These are phyloP conservation scores for Alternaria postmessia DNA, from an alignment of 2,329 filamentous ascomycete species.

Conservation along the genomic window DNA sequence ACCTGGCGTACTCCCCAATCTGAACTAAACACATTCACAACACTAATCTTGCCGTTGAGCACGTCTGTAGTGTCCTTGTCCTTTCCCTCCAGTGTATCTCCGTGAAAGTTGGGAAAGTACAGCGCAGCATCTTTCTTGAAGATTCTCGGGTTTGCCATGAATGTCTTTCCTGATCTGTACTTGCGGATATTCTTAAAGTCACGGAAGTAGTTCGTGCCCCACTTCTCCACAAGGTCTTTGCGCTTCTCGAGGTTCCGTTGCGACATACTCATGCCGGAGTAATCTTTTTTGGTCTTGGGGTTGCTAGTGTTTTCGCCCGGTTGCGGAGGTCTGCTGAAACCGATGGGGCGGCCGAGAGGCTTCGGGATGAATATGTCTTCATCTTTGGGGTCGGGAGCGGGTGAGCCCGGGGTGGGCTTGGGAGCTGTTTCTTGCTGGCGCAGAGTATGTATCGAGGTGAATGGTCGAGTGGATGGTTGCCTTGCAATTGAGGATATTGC, in stretches of 20 bases:
- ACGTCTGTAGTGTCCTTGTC: constrained; percentile 74
- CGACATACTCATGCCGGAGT: constrained; percentile 42
- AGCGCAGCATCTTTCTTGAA: constrained; percentile 84
- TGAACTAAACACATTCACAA: constrained; percentile 83
- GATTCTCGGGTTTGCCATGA: constrained; percentile 81
- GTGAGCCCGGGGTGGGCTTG: constrained; percentile 14
- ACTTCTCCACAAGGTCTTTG: constrained; percentile 76
- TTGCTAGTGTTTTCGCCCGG: constrained; percentile 83
- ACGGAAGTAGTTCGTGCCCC: constrained; percentile 90
- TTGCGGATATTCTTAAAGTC: constrained; percentile 86
- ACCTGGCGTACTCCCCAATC: constrained; percentile 87
- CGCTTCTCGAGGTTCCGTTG: constrained; percentile 73
- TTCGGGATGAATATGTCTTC: constrained; percentile 58
- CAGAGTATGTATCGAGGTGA: constrained; percentile 36
- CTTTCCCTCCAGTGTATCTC: constrained; percentile 71
- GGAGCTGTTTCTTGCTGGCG: constrained; percentile 25
- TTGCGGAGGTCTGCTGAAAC: constrained; percentile 75
- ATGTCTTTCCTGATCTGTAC: constrained; percentile 87
- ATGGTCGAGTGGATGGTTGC: constrained; percentile 25
- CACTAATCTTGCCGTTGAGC: constrained; percentile 74
- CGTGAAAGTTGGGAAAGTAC: constrained; percentile 92
- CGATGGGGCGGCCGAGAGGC: constrained; percentile 76
- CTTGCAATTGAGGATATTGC: constrained; percentile 19
- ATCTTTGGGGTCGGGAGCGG: constrained; percentile 27
- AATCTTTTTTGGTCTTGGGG: constrained; percentile 58